phyloP scores from a whole-genome alignment of 108 stramenopile species.

The Cyclotella sp. region DNA sequence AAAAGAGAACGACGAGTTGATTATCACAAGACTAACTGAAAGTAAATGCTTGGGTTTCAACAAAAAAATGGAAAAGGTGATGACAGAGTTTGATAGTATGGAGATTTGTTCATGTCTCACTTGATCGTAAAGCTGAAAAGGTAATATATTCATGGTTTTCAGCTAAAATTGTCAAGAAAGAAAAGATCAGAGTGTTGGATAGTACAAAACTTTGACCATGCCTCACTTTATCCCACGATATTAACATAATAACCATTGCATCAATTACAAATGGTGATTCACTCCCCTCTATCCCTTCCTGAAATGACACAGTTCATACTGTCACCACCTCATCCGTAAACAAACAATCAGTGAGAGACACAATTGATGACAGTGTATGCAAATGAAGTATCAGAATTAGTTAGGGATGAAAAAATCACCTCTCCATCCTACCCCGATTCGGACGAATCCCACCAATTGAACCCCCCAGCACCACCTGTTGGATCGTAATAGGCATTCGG shows the following conservation, averaged over 20 bases:
- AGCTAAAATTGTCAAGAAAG: no score
- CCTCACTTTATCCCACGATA: constrained; percentile 6
- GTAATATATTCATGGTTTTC: no score
- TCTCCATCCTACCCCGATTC: background rate
- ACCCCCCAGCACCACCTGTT: constrained; percentile 72
- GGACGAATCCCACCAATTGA: constrained; percentile 88
- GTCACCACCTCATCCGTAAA: background rate
- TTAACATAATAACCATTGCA: background rate
- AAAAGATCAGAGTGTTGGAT: no score
- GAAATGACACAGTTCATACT: background rate
- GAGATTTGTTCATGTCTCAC: no score
- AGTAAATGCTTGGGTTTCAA: no score
- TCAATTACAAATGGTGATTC: background rate
- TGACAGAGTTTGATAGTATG: no score
- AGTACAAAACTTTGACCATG: no score
- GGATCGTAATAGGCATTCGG: constrained; percentile 25
- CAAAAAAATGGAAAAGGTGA: no score
- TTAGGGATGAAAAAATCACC: constrained; percentile 3
- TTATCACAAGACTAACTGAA: no score
- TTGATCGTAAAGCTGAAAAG: no score
- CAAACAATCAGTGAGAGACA: background rate
- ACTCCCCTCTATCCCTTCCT: background rate
- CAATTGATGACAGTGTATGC: background rate
- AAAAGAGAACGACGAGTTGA: no score
- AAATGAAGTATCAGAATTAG: background rate